phyloP scores from a whole-genome alignment of 2,329 filamentous ascomycete genomes.

The Fusarium luffae region DNA sequence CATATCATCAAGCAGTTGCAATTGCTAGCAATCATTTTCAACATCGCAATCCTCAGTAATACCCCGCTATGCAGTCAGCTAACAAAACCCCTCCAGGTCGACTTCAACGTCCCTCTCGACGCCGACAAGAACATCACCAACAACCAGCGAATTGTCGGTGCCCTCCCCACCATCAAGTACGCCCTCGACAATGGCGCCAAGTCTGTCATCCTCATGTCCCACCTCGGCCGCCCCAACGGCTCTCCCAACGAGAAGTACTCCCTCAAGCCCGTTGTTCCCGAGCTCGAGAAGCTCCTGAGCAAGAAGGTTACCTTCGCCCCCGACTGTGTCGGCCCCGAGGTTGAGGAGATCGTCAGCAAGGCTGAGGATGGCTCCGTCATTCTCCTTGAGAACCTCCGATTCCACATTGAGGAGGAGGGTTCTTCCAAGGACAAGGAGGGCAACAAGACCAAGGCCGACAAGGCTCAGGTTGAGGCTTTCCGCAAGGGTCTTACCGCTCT shows the following conservation, averaged over 20 bases:
- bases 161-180: conserved; percentile 94
- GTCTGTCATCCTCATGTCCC: conserved; percentile 96
- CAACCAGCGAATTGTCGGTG: conserved; percentile 97
- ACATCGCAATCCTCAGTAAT: conserved; percentile 5
- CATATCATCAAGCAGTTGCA: not conserved
- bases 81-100: conserved; percentile 71
- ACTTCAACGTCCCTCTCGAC: conserved; percentile 99
- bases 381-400: conserved; percentile 96
- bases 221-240: conserved; percentile 95
- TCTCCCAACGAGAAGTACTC: conserved; percentile 93
- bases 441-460: conserved; percentile 98
- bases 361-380: conserved; percentile 85
- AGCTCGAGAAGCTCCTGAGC: conserved; percentile 90
- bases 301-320: conserved; percentile 88
- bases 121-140: conserved; percentile 94
- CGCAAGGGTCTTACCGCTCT: conserved; percentile 93
- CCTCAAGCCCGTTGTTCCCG: conserved; percentile 88
- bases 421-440: conserved; percentile 92
- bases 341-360: conserved; percentile 88
- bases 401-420: conserved; percentile 98
- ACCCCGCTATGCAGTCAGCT: conserved; percentile 32
- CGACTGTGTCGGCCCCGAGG: conserved; percentile 89
- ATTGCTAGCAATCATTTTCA: not conserved
- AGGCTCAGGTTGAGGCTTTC: conserved; percentile 91
- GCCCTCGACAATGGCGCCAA: conserved; percentile 91